Evolutionary conservation across 2,329 filamentous ascomycete species (phyloP).

Genomic region (Geoglossum cookeanum): DNA sequence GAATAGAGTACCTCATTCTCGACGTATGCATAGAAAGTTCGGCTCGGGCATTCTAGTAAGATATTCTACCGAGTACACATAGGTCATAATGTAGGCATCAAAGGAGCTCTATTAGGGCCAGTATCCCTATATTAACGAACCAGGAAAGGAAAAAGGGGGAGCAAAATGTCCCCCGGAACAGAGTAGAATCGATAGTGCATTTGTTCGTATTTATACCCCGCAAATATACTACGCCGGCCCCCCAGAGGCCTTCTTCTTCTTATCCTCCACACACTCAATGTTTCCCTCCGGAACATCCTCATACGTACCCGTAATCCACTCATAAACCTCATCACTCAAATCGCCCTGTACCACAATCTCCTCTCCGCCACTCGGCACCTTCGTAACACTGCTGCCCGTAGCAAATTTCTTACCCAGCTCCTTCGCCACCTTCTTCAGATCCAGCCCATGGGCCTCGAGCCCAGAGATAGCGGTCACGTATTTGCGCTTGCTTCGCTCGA

Average conservation of each 20-base stretch:
- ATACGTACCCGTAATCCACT: constrained; percentile 79
- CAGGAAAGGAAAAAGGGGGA: no score
- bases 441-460: constrained; percentile 74
- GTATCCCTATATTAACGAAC: no score
- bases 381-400: constrained; percentile 81
- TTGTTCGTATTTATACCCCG: no score
- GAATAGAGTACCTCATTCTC: no score
- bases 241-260: constrained; percentile 48
- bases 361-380: constrained; percentile 59
- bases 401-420: constrained; percentile 98
- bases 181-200: no score
- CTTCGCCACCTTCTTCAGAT: constrained; percentile 90
- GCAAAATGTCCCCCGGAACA: no score
- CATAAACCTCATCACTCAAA: constrained; percentile 82
- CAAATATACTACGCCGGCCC: not conserved
- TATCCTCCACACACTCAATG: constrained; percentile 92
- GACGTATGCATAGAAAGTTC: no score
- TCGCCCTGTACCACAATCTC: constrained; percentile 98
- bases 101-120: no score
- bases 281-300: constrained; percentile 86
- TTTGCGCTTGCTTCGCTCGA: constrained; percentile 96
- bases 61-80: no score
- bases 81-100: no score
- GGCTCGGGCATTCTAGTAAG: no score
- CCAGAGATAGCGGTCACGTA: constrained; percentile 86